Conservation (phyloP, 2,329 filamentous ascomycete genomes). For the Ophiostoma ulmi region DNA sequence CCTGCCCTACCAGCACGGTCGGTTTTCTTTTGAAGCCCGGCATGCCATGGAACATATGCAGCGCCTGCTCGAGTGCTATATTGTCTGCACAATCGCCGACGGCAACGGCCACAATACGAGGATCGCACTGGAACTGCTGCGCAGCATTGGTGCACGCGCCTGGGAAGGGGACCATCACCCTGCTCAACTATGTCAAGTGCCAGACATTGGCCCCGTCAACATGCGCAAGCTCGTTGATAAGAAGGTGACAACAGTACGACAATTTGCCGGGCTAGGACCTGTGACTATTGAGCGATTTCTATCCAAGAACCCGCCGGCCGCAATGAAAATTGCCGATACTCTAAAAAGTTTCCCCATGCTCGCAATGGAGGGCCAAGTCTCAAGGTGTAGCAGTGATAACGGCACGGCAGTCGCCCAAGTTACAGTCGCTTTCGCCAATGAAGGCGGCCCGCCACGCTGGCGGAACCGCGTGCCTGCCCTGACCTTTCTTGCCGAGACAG, state of each 20-base stretch:
- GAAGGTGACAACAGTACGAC: conserved; percentile 65
- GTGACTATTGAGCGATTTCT: conserved; percentile 71
- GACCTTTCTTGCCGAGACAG: conserved; percentile 66
- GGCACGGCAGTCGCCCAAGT: conserved; percentile 41
- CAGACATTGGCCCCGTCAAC: conserved; percentile 68
- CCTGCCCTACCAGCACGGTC: conserved; percentile 41
- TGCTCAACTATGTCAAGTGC: conserved; percentile 76
- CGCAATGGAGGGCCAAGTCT: conserved; percentile 35
- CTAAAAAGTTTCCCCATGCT: conserved; percentile 65
- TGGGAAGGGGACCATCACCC: conserved; percentile 70
- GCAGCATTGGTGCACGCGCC: conserved; percentile 66
- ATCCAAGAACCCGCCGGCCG: conserved; percentile 78
- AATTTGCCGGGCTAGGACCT: conserved; percentile 62
- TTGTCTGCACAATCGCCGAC: conserved; percentile 61
- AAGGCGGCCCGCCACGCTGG: conserved; percentile 56
- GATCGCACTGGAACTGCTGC: conserved; percentile 68
- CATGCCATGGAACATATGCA: conserved; percentile 62
- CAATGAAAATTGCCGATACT: conserved; percentile 60
- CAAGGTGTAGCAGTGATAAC: conserved; percentile 34
- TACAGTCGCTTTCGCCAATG: conserved; percentile 67
- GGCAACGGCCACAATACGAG: conserved; percentile 61
- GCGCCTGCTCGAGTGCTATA: conserved; percentile 66
- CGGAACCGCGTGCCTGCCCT: conserved; percentile 60
- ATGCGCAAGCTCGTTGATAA: conserved; percentile 67
- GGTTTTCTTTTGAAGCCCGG: conserved; percentile 57